Evolutionary conservation across 2,329 filamentous ascomycete species (phyloP), one percentile per base, ranked within the genome.

Genomic region (Proliferodiscus dingleyae): DNA sequence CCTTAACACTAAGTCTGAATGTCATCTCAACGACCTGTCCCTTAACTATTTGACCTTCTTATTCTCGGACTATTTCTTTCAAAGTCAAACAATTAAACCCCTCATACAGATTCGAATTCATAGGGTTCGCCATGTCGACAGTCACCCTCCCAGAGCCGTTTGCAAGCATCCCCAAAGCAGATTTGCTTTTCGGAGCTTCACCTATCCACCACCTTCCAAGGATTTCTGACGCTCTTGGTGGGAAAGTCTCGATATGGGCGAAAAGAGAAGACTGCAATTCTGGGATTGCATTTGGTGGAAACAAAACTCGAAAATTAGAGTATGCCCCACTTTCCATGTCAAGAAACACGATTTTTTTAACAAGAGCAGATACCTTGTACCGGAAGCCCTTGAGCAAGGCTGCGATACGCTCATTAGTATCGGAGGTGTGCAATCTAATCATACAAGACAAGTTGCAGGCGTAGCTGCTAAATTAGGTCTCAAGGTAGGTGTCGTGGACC

Each of bases 221-320:
- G 51, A 84, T 86, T 59, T 80, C 79, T 24, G 63, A 71, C 43
- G 78, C 77, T 19, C 72, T 86, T 58, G 74, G 77, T 39, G 73
- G 74, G 23, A 74, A 73, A 55, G 77, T 84, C 32, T 70, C 73
- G 16, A 74, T 87, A 52, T 87, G 80, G 60, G 83, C 83, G 43
- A 87, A 87, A 66, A 75, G 83, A 41, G 83, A 87, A 54, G 84
- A 87, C 66, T 79, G 80, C 59, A 85, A 83, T 66, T 83, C 80
- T 2, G 78, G 76, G 0, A 72, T 85, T 15, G 81, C 81, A 3
- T 84, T 74, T 57, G 82, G 82, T 29, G 82, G 81, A 43, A 86
- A 86, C 68, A 86, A 86, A 66, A 79, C 76, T 23, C 72, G 82
- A 47, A 86, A 86, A 64, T 71, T 86, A 2, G 82, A 87, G 70